Conservation (phyloP, 2,329 filamentous ascomycete species). For the Claviceps sp. region DNA sequence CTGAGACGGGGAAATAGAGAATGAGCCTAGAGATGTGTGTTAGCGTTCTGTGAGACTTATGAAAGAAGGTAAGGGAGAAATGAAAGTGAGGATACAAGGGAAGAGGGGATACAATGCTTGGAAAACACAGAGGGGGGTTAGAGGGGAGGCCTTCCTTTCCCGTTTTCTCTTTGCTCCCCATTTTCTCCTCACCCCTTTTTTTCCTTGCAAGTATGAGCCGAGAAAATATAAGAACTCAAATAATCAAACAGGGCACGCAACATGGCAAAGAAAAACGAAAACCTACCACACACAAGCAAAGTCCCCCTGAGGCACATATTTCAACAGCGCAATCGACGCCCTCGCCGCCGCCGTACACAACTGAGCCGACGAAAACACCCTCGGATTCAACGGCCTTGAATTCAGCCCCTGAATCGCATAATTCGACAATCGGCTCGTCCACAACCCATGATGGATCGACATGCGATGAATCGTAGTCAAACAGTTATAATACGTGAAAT, state of each 20-base stretch:
- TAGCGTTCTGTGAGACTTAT: neutral
- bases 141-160: neutral
- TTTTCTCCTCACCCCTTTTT: too few species aligned
- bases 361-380: constrained; percentile 86
- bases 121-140: neutral
- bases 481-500: constrained; percentile 97
- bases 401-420: constrained; percentile 93
- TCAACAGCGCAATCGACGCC: constrained; percentile 84
- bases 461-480: constrained; percentile 96
- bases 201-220: too few species aligned
- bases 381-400: constrained; percentile 75
- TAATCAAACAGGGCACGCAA: neutral
- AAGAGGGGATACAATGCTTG: neutral
- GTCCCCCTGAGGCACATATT: constrained; percentile 92
- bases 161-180: too few species aligned
- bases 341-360: constrained; percentile 86
- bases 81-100: neutral
- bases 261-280: neutral
- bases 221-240: neutral
- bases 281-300: constrained; percentile 87
- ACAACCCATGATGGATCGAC: constrained; percentile 96
- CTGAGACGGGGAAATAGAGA: constrained; percentile 91
- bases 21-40: constrained; percentile 48
- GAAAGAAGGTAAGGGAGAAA: neutral
- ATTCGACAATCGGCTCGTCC: constrained; percentile 89